Conservation (phyloP, 2,329 filamentous ascomycete species). For the Cercospora zeina region DNA sequence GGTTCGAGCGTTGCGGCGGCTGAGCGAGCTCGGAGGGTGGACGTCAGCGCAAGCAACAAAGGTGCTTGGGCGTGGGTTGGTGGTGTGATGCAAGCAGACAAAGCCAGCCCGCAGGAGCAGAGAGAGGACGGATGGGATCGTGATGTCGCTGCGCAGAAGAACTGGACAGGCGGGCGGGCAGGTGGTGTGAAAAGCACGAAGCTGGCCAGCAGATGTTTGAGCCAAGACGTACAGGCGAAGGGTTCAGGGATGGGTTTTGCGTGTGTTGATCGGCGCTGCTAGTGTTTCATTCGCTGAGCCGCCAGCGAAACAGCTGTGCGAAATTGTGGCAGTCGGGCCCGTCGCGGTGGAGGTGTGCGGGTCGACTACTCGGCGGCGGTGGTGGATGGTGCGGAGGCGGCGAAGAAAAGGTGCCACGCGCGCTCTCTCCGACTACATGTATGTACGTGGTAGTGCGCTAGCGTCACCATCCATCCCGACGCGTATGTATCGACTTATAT, state of each 20-base stretch:
- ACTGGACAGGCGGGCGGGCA: neutral
- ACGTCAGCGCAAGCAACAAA: conserved; percentile 11
- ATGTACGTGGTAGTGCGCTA: neutral
- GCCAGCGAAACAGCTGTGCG: conserved; percentile 9
- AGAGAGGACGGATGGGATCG: neutral
- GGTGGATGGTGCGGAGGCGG: neutral
- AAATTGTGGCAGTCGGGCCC: no score
- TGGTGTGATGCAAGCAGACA: conserved; percentile 8
- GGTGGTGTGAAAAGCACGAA: neutral
- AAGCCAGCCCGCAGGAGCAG: conserved; percentile 3
- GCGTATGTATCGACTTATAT: conserved; percentile 7
- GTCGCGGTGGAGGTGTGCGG: neutral
- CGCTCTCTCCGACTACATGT: neutral
- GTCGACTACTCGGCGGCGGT: no score
- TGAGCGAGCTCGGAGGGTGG: neutral
- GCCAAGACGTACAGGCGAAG: conserved; percentile 7
- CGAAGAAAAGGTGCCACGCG: neutral
- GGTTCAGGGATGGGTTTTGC: conserved; percentile 10
- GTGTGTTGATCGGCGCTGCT: conserved; percentile 10
- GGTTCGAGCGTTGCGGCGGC: neutral
- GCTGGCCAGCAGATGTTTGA: conserved; percentile 7
- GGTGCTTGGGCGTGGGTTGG: neutral
- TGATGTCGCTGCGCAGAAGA: neutral
- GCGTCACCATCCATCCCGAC: conserved; percentile 1
- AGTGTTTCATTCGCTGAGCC: conserved; percentile 12